Conservation (phyloP, 2,329 filamentous ascomycete genomes). For the Penicillium sp. region DNA sequence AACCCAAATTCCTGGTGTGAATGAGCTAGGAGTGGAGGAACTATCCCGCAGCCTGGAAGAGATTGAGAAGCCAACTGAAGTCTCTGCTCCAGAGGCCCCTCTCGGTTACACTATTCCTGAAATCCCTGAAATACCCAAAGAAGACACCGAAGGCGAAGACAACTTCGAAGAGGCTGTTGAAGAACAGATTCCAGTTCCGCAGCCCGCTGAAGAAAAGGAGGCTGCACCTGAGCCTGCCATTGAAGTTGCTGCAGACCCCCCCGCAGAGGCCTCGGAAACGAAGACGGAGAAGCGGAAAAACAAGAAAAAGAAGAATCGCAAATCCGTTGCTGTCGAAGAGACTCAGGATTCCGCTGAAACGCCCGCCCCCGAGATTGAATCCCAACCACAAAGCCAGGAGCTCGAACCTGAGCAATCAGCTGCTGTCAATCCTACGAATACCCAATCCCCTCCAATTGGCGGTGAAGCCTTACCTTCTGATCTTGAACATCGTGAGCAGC, state of each 20-base stretch:
- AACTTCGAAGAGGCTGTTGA: slow-evolving; percentile 21
- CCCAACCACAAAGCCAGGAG: slow-evolving; percentile 2
- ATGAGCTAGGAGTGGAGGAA: background rate
- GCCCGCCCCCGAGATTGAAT: slow-evolving; percentile 4
- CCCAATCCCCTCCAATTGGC: slow-evolving; percentile 4
- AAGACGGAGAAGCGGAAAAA: slow-evolving; percentile 20
- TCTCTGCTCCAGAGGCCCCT: background rate
- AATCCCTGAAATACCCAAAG: slow-evolving; percentile 4
- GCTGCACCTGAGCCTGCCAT: background rate
- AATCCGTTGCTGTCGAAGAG: slow-evolving; percentile 19
- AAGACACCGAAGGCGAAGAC: slow-evolving; percentile 15
- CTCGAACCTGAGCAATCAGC: slow-evolving; percentile 7
- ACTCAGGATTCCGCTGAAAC: background rate
- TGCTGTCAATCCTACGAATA: slow-evolving; percentile 5
- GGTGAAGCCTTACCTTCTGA: slow-evolving; percentile 13
- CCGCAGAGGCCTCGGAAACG: slow-evolving; percentile 7
- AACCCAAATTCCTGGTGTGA: background rate
- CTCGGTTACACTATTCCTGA: background rate
- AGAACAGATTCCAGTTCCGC: slow-evolving; percentile 4
- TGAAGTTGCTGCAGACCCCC: background rate
- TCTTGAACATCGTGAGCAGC: background rate
- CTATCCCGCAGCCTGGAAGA: background rate
- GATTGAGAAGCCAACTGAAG: slow-evolving; percentile 5
- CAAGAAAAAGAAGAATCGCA: slow-evolving; percentile 25
- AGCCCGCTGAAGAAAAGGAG: background rate